These are phyloP conservation scores for Camellia oleifera DNA, from an alignment of 179 eudicot genomes.

Conservation along the genomic window DNA sequence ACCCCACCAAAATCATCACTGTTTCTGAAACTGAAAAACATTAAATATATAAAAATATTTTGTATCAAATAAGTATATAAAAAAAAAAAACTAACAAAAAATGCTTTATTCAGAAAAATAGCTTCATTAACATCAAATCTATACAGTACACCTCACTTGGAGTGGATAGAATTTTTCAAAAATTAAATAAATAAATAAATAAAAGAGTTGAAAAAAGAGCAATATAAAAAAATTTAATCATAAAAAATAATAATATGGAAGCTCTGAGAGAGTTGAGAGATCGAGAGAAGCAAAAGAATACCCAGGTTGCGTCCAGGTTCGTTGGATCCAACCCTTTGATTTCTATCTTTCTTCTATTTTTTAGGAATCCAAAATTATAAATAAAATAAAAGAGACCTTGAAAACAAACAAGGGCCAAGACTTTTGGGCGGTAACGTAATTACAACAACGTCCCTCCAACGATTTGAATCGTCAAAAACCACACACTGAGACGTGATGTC, in stretches of 20 bases:
- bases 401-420: background rate
- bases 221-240: background rate
- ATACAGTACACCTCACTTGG: too few species aligned
- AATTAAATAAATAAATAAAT: too few species aligned
- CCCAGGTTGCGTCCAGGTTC: slow-evolving; percentile 21
- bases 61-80: background rate
- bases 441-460: too few species aligned
- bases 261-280: slow-evolving; percentile 5
- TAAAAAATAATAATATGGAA: background rate
- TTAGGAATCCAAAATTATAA: background rate
- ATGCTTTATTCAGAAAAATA: too few species aligned
- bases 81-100: background rate
- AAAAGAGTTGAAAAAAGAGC: background rate
- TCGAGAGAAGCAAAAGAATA: background rate
- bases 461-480: too few species aligned
- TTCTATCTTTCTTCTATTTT: background rate
- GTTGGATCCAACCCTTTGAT: background rate
- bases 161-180: too few species aligned
- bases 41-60: background rate
- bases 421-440: slow-evolving; percentile 22
- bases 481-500: too few species aligned
- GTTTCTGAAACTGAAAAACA: background rate
- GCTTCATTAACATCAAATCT: too few species aligned
- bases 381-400: background rate
- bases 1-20: background rate